phyloP scores from a whole-genome alignment of 73 alveolate species.

The Paramecium sonneborni region DNA sequence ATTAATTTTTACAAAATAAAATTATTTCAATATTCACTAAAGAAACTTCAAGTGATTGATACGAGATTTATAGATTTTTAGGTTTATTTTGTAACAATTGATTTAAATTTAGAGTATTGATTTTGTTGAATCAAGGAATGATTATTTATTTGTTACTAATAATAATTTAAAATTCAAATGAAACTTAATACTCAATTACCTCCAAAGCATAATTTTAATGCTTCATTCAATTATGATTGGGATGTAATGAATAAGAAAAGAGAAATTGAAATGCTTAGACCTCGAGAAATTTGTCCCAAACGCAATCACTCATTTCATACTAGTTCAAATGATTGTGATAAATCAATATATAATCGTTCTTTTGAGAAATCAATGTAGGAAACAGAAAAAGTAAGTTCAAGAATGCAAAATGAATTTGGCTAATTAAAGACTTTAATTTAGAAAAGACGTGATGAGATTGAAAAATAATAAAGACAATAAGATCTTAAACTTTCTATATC shows the following conservation, averaged over 20 bases:
- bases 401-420: constrained; percentile 28
- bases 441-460: neutral
- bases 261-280: neutral
- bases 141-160: neutral
- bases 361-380: constrained; percentile 9
- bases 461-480: neutral
- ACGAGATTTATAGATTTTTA: neutral
- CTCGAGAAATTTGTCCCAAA: constrained; percentile 21
- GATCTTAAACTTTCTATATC: neutral
- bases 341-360: constrained; percentile 12
- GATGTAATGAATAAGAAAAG: neutral
- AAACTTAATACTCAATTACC: constrained; percentile 32
- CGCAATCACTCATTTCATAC: constrained; percentile 37
- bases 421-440: neutral
- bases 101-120: neutral
- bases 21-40: too few species aligned
- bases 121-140: neutral
- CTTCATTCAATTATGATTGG: constrained; percentile 36
- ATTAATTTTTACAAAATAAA: too few species aligned
- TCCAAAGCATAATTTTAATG: constrained; percentile 28
- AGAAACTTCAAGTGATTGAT: too few species aligned
- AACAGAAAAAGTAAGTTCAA: constrained; percentile 4
- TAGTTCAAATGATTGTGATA: constrained; percentile 13
- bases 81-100: neutral
- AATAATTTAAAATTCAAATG: constrained; percentile 9